Percentiles rank a stretch among this genome's conserved stretches.
phyloP scores from a whole-genome alignment of 2,329 filamentous ascomycete species.

The Simplicillium aogashimaense region DNA sequence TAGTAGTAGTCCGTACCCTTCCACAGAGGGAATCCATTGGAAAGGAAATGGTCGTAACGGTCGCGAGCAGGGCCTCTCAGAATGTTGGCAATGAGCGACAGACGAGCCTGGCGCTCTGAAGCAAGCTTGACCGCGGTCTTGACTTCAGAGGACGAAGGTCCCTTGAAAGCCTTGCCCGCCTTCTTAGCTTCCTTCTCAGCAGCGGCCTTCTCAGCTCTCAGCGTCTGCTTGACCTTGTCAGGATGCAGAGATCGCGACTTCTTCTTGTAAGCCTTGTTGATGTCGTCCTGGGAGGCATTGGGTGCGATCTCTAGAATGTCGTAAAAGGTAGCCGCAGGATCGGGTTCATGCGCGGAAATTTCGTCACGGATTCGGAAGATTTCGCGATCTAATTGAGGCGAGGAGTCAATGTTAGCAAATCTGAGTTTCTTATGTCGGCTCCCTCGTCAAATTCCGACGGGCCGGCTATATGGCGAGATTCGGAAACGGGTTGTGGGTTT shows the following conservation, averaged over 20 bases:
- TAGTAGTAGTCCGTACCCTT: slow-evolving; percentile 99
- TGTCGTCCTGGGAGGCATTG: slow-evolving; percentile 71
- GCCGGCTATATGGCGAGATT: not conserved
- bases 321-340: slow-evolving; percentile 80
- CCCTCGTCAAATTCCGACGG: not conserved
- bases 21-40: slow-evolving; percentile 91
- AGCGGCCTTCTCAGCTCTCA: slow-evolving; percentile 52
- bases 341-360: slow-evolving; percentile 65
- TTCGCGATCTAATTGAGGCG: slow-evolving; percentile 63
- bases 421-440: not conserved
- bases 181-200: slow-evolving; percentile 39
- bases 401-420: not conserved
- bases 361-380: slow-evolving; percentile 95
- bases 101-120: slow-evolving; percentile 70
- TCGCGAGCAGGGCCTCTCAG: slow-evolving; percentile 71
- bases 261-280: slow-evolving; percentile 90
- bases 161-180: slow-evolving; percentile 58
- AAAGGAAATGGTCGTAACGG: slow-evolving; percentile 89
- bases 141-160: slow-evolving; percentile 65
- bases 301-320: slow-evolving; percentile 73
- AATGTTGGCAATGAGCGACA: slow-evolving; percentile 78
- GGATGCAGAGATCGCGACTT: slow-evolving; percentile 77
- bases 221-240: slow-evolving; percentile 86
- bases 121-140: slow-evolving; percentile 72
- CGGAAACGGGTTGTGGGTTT: slow-evolving; percentile 9